These are phyloP conservation scores for Ogataea wickerhamii DNA, from an alignment of 805 yeast species.

Conservation along the genomic window DNA sequence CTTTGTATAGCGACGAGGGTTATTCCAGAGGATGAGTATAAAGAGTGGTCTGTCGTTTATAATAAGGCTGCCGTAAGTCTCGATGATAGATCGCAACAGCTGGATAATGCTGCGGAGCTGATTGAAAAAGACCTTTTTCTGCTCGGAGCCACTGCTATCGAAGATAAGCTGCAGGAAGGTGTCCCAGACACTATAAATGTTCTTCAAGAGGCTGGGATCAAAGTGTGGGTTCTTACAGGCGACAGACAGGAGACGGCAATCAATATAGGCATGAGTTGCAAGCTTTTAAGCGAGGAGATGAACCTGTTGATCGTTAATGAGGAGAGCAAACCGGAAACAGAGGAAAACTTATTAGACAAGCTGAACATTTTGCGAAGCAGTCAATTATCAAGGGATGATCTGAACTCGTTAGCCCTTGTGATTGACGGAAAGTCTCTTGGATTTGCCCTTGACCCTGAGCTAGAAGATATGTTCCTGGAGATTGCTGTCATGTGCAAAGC, in stretches of 20 bases:
- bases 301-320: conserved; percentile 86
- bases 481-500: conserved; percentile 89
- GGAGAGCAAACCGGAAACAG: conserved; percentile 73
- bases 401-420: conserved; percentile 77
- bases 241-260: conserved; percentile 98
- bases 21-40: conserved; percentile 74
- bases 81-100: conserved; percentile 64
- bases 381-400: conserved; percentile 62
- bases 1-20: conserved; percentile 87
- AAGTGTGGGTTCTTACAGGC: conserved; percentile 97
- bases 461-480: conserved; percentile 74
- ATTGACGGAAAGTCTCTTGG: conserved; percentile 93
- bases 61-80: conserved; percentile 80
- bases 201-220: conserved; percentile 93
- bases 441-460: conserved; percentile 76
- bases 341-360: conserved; percentile 68
- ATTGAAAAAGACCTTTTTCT: conserved; percentile 78
- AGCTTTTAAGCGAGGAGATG: conserved; percentile 92
- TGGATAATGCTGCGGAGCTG: conserved; percentile 85
- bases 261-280: conserved; percentile 98
- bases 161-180: conserved; percentile 95
- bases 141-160: conserved; percentile 97
- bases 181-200: conserved; percentile 97
- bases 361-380: conserved; percentile 68
- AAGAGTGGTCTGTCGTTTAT: conserved; percentile 61